Base-by-base conservation (phyloP, 2,329 filamentous ascomycete species). In the Huntiella omanensis region DNA sequence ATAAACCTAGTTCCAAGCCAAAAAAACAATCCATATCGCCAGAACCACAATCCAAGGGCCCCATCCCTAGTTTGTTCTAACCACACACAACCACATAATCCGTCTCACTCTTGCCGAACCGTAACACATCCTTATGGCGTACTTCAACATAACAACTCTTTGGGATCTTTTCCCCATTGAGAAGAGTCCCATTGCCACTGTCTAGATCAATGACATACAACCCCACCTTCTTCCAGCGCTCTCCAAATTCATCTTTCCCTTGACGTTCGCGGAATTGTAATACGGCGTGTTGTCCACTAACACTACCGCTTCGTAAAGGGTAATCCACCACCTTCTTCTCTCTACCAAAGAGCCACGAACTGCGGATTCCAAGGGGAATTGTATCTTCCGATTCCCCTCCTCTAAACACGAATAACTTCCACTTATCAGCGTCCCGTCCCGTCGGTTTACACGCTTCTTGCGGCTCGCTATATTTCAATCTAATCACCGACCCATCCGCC, bases 381-480 rank as follows among this genome's bases (percentile, higher is more conserved):
- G 84, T 92, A 57, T 93, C 85, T 33, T 94, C 60, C 3, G 92
- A 70, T 48, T 86, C 82, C 22, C 71, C 61, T 8, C 77, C 83
- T 58, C 94, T 94, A 71, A 98, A 98, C 16, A 95, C 73, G 59
- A 92, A 96, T 41, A 98, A 67, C 50, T 83, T 83, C 88, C 88
- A 98, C 48, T 75, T 66, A 54, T 91, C 77, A 3, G 19, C 37
- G 17, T 47, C 42, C 46, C 76, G 79, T 1, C 80, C 58, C 0
- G 87, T 71, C 0, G 91, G 84, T 55, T 94, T 94, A 49, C 91
- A 81, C 43, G 88, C 84, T 65, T 98, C 91, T 8, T 84, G 66
- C 1, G 91, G 91, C 62, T 98, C 91, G 64, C 95, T 83, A 61
- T 98, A 98, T 66, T 96, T 96, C 40, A 98, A 73, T 3, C 84